A percentile compares a stretch with the other conserved stretches of the same genome.
Conservation (phyloP, 1,284 basidiomycete genomes). For the Ceratobasidium sp. region DNA sequence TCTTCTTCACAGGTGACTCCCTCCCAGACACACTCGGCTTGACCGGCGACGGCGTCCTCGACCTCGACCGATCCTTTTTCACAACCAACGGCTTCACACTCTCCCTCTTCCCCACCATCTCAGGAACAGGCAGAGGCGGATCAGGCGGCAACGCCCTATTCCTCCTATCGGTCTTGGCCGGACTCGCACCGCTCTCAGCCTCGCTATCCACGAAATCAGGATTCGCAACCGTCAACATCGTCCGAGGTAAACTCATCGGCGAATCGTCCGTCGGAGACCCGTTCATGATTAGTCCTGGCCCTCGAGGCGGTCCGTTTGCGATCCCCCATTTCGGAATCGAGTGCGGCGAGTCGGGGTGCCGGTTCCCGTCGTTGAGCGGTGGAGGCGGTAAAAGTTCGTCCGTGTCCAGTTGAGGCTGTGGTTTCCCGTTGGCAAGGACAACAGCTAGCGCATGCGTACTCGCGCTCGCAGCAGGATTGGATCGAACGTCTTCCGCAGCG, state of each 20-base stretch:
- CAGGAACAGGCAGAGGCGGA: background rate
- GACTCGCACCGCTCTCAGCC: background rate
- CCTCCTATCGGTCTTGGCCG: background rate
- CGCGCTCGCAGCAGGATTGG: background rate
- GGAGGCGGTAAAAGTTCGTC: constrained; percentile 27
- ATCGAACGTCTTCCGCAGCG: constrained; percentile 8
- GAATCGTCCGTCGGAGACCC: constrained; percentile 40
- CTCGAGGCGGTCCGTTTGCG: constrained; percentile 8
- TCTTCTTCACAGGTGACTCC: constrained; percentile 24
- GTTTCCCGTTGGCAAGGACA: background rate
- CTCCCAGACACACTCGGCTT: constrained; percentile 11
- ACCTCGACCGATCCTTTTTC: constrained; percentile 27
- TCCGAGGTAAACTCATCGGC: constrained; percentile 26
- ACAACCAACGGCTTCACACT: constrained; percentile 37
- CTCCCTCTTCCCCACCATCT: background rate
- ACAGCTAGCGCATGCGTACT: background rate
- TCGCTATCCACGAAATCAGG: constrained; percentile 28
- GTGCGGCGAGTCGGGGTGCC: constrained; percentile 41
- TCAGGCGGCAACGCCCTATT: constrained; percentile 27
- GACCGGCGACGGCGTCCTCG: constrained; percentile 37
- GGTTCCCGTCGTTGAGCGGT: constrained; percentile 1
- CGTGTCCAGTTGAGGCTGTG: background rate
- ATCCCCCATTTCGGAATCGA: constrained; percentile 43
- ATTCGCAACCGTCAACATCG: constrained; percentile 36
- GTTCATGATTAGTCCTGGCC: constrained; percentile 27